phyloP scores from a whole-genome alignment of 2,329 filamentous ascomycete species.

The Xylaria sp. region DNA sequence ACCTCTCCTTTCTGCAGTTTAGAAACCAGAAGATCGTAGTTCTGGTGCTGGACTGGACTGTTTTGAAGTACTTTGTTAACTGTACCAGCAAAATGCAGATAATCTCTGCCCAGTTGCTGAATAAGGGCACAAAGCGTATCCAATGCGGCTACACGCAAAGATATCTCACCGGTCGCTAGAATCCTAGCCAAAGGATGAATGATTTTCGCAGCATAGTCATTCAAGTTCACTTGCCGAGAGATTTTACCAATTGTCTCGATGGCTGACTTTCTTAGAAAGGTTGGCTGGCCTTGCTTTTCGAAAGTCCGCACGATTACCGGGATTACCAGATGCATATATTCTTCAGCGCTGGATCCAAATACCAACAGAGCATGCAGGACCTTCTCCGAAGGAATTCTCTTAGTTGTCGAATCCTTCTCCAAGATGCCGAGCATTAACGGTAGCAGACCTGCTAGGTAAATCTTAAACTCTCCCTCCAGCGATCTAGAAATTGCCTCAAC shows the following conservation, averaged over 20 bases:
- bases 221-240: constrained; percentile 95
- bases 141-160: constrained; percentile 82
- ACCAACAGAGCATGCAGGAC: constrained; percentile 96
- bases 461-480: constrained; percentile 96
- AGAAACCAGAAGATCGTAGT: constrained; percentile 90
- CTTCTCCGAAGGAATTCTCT: constrained; percentile 85
- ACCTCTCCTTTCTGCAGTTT: constrained; percentile 96
- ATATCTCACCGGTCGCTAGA: constrained; percentile 76
- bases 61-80: constrained; percentile 87
- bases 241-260: constrained; percentile 96
- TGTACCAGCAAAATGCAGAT: constrained; percentile 91
- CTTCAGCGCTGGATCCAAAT: constrained; percentile 93
- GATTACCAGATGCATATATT: constrained; percentile 99
- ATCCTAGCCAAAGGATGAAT: constrained; percentile 92
- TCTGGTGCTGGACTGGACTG: constrained; percentile 86
- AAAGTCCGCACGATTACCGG: constrained; percentile 95
- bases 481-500: constrained; percentile 95
- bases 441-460: constrained; percentile 88
- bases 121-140: constrained; percentile 96
- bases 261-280: constrained; percentile 82
- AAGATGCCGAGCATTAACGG: constrained; percentile 95
- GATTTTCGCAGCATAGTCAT: constrained; percentile 95
- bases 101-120: constrained; percentile 95
- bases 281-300: constrained; percentile 85
- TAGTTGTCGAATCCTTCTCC: constrained; percentile 81